Evolutionary conservation across 2,329 filamentous ascomycete genomes (phyloP).

Genomic region (Pyrenochaeta sp.): DNA sequence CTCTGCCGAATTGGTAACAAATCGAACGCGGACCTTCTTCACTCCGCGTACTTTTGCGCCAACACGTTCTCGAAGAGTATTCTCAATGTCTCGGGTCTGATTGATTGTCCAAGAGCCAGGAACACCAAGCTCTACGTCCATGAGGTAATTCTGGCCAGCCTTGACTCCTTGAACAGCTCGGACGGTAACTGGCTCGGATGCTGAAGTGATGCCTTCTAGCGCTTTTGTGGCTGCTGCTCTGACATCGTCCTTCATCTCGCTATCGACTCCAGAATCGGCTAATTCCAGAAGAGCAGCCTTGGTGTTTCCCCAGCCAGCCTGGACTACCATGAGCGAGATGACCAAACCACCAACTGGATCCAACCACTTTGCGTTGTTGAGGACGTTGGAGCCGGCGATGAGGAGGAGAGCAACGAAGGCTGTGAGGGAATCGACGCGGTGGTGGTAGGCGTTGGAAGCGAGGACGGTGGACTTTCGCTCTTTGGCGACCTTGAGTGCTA

Average conservation of each 20-base stretch:
- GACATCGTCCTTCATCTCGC: constrained; percentile 79
- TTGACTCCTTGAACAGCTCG: constrained; percentile 88
- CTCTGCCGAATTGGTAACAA: constrained; percentile 73
- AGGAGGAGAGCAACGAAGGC: constrained; percentile 90
- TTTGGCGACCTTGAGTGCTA: constrained; percentile 92
- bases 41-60: constrained; percentile 83
- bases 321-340: constrained; percentile 92
- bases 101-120: constrained; percentile 79
- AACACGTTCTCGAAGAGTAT: constrained; percentile 73
- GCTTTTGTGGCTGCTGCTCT: constrained; percentile 64
- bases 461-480: constrained; percentile 96
- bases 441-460: constrained; percentile 94
- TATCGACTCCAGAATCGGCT: constrained; percentile 87
- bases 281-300: constrained; percentile 82
- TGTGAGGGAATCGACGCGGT: constrained; percentile 93
- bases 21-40: constrained; percentile 82
- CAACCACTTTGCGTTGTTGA: constrained; percentile 86
- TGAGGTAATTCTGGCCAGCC: constrained; percentile 93
- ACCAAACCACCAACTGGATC: constrained; percentile 92
- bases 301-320: constrained; percentile 88
- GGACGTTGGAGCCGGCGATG: constrained; percentile 86
- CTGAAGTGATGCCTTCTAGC: constrained; percentile 48
- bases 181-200: constrained; percentile 70
- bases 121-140: constrained; percentile 86
- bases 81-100: constrained; percentile 74